Percentiles rank a stretch among this genome's conserved stretches.
These are phyloP conservation scores for Xylariaceae sp. DNA, from an alignment of 2,329 filamentous ascomycete genomes.

Conservation along the genomic window DNA sequence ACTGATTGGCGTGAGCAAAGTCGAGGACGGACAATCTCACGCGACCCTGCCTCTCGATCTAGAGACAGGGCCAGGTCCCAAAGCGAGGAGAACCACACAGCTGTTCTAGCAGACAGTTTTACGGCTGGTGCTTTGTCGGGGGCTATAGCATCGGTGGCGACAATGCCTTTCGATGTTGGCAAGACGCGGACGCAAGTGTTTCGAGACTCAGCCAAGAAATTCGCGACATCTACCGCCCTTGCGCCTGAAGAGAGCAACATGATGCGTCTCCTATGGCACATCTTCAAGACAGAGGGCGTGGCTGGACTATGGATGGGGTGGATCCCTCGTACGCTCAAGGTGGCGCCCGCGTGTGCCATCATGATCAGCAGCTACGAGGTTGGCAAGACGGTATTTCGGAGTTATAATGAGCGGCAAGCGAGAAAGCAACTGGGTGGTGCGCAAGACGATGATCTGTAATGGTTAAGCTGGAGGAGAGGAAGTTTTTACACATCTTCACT, in stretches of 20 bases:
- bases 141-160: constrained; percentile 79
- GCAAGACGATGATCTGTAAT: constrained; percentile 4
- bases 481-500: constrained; percentile 11
- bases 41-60: constrained; percentile 35
- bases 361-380: constrained; percentile 99
- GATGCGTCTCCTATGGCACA: constrained; percentile 81
- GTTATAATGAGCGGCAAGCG: constrained; percentile 58
- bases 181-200: constrained; percentile 92
- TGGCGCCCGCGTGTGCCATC: constrained; percentile 93
- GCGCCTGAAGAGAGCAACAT: constrained; percentile 74
- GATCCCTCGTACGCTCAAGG: constrained; percentile 87
- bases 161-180: constrained; percentile 94
- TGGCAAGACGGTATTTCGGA: constrained; percentile 80
- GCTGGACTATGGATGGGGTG: constrained; percentile 84
- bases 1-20: constrained; percentile 61
- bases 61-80: constrained; percentile 52
- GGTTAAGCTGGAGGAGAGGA: constrained; percentile 1
- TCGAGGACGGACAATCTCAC: constrained; percentile 39
- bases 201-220: constrained; percentile 46
- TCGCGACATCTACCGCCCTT: constrained; percentile 27
- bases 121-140: constrained; percentile 80
- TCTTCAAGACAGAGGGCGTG: constrained; percentile 79
- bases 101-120: constrained; percentile 86
- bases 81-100: constrained; percentile 64
- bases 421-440: constrained; percentile 22